These are phyloP conservation scores for Stylonectria norvegica DNA, from an alignment of 2,329 filamentous ascomycete genomes.

Conservation along the genomic window DNA sequence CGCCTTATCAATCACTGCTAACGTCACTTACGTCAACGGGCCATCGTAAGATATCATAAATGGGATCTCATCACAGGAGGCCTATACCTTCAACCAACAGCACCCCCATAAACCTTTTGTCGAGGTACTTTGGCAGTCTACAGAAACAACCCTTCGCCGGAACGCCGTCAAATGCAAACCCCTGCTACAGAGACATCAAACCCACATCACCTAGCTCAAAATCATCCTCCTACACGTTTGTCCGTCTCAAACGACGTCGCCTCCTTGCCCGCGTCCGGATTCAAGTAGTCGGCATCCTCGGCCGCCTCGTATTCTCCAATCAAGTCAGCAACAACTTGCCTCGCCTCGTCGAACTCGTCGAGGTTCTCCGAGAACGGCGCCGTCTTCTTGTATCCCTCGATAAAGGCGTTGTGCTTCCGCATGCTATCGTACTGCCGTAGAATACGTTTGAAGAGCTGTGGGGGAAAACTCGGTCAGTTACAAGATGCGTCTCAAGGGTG, in stretches of 20 bases:
- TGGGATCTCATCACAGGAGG: too few species aligned
- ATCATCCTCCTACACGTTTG: constrained; percentile 47
- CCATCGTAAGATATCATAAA: too few species aligned
- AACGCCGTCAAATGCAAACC: constrained; percentile 15
- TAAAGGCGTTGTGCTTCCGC: constrained; percentile 93
- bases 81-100: constrained; percentile 15
- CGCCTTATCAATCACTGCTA: constrained; percentile 13
- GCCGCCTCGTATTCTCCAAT: constrained; percentile 96
- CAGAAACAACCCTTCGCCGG: too few species aligned
- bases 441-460: constrained; percentile 86
- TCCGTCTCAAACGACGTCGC: constrained; percentile 52
- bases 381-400: constrained; percentile 95
- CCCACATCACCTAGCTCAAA: too few species aligned
- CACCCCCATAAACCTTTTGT: too few species aligned
- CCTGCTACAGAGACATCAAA: constrained; percentile 9
- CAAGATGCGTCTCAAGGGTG: too few species aligned
- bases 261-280: constrained; percentile 59
- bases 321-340: constrained; percentile 85
- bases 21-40: constrained; percentile 27
- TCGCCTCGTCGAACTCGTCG: constrained; percentile 91
- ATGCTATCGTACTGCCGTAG: constrained; percentile 89
- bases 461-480: too few species aligned
- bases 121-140: too few species aligned
- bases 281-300: constrained; percentile 85
- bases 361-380: constrained; percentile 88